Conservation (phyloP, 768 basidiomycete species). For the Coprinopsis marcescibilis region DNA sequence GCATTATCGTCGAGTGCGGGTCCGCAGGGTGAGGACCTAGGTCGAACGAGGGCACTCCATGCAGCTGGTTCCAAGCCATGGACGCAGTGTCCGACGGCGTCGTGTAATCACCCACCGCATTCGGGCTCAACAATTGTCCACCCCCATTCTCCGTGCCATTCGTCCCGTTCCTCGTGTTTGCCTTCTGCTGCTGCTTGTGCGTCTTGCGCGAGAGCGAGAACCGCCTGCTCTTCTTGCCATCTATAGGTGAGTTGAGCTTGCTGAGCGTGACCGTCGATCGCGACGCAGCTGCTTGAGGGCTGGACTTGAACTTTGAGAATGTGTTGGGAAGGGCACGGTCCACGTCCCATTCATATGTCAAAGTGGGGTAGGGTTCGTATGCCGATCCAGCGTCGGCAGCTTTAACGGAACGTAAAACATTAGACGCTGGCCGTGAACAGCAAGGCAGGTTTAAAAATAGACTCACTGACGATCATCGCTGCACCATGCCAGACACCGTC, state of each 20-base stretch:
- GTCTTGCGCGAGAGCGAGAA: constrained; percentile 2
- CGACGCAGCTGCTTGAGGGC: too few species aligned
- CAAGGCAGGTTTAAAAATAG: neutral
- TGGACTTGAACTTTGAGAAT: constrained; percentile 9
- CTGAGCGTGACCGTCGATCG: too few species aligned
- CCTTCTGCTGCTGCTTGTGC: neutral
- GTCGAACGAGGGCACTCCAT: constrained; percentile 38
- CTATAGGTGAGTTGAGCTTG: too few species aligned
- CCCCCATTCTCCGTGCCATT: neutral
- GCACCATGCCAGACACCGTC: constrained; percentile 83
- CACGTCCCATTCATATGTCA: constrained; percentile 75
- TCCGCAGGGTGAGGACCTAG: constrained; percentile 73
- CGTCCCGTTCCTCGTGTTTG: neutral
- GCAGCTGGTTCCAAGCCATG: constrained; percentile 10
- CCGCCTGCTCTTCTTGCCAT: too few species aligned
- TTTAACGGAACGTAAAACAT: constrained; percentile 18
- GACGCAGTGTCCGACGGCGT: constrained; percentile 1
- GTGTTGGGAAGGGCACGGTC: constrained; percentile 24
- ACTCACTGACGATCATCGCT: constrained; percentile 82
- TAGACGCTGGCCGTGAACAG: too few species aligned
- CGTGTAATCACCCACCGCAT: neutral
- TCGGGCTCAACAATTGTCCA: neutral
- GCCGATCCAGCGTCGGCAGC: constrained; percentile 75
- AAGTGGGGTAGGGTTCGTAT: constrained; percentile 67
- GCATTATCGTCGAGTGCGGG: constrained; percentile 47